phyloP scores from a whole-genome alignment of 2,329 filamentous ascomycete genomes.

The Laburnicola sp. region DNA sequence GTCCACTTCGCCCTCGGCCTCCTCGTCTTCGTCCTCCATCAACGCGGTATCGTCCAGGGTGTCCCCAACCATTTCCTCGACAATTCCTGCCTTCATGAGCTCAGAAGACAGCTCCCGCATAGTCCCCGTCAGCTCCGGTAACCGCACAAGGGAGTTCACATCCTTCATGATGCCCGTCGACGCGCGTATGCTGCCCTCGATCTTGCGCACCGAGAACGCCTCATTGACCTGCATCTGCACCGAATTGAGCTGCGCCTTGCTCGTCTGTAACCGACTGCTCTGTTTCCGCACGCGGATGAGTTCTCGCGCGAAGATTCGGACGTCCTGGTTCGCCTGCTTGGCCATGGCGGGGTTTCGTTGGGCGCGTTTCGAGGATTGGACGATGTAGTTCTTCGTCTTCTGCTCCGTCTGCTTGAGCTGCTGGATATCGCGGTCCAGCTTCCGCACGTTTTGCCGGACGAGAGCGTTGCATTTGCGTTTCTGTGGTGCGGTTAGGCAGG shows the following conservation, averaged over 20 bases:
- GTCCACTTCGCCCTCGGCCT: conserved; percentile 77
- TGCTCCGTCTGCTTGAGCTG: conserved; percentile 74
- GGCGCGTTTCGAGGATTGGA: conserved; percentile 78
- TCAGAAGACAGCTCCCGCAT: conserved; percentile 88
- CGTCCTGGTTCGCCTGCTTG: conserved; percentile 78
- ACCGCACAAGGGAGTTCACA: conserved; percentile 79
- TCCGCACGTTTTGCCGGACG: conserved; percentile 86
- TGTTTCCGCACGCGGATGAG: conserved; percentile 81
- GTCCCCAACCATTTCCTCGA: conserved; percentile 96
- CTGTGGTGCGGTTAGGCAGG: conserved; percentile 53
- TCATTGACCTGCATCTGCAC: conserved; percentile 98
- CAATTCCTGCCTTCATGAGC: conserved; percentile 91
- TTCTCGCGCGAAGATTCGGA: conserved; percentile 85
- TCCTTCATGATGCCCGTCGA: conserved; percentile 96
- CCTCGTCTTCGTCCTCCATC: conserved; percentile 71
- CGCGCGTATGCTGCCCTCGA: conserved; percentile 85
- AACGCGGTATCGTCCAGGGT: conserved; percentile 72
- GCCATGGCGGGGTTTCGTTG: conserved; percentile 78
- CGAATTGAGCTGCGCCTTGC: conserved; percentile 86
- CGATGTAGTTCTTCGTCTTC: conserved; percentile 76
- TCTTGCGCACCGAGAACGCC: conserved; percentile 92
- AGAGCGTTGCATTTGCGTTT: conserved; percentile 93
- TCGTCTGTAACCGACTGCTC: conserved; percentile 73
- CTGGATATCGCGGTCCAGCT: conserved; percentile 89
- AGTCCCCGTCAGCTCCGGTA: conserved; percentile 84